A percentile compares a stretch with the other conserved stretches of the same genome.
These are phyloP conservation scores for Coix lacrymajobi DNA, from an alignment of 176 grass and related monocot genomes.

Conservation along the genomic window DNA sequence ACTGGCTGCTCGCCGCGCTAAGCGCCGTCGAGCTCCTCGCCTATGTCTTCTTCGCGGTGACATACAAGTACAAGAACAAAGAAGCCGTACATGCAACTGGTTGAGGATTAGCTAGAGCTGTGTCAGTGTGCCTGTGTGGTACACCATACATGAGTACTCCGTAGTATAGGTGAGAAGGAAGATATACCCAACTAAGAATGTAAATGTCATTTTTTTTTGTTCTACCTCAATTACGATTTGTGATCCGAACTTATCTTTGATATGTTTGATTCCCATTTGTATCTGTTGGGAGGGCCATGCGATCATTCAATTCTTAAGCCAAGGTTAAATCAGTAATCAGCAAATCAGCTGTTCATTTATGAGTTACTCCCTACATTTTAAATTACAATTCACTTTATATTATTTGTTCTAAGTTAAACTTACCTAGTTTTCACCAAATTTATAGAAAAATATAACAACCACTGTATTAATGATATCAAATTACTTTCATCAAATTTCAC, in stretches of 20 bases:
- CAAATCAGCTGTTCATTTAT: not conserved
- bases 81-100: not conserved
- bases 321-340: not conserved
- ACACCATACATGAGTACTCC: not conserved
- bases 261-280: not conserved
- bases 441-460: no score
- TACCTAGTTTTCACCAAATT: no score
- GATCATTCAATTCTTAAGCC: not conserved
- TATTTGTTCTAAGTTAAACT: no score
- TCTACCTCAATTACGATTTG: not conserved
- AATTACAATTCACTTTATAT: no score
- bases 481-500: not conserved
- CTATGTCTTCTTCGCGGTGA: constrained; percentile 22
- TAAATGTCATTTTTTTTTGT: not conserved
- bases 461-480: no score
- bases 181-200: not conserved
- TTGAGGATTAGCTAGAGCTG: not conserved
- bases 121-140: no score
- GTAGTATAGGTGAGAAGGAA: not conserved
- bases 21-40: constrained; percentile 41
- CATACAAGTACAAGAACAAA: constrained; percentile 48
- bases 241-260: not conserved
- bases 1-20: constrained; percentile 41
- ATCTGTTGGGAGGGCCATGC: not conserved
- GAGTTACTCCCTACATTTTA: no score